Percentiles rank a stretch among this genome's conserved stretches.
phyloP scores from a whole-genome alignment of 2,329 filamentous ascomycete genomes.

The Cordyceps farinosa region DNA sequence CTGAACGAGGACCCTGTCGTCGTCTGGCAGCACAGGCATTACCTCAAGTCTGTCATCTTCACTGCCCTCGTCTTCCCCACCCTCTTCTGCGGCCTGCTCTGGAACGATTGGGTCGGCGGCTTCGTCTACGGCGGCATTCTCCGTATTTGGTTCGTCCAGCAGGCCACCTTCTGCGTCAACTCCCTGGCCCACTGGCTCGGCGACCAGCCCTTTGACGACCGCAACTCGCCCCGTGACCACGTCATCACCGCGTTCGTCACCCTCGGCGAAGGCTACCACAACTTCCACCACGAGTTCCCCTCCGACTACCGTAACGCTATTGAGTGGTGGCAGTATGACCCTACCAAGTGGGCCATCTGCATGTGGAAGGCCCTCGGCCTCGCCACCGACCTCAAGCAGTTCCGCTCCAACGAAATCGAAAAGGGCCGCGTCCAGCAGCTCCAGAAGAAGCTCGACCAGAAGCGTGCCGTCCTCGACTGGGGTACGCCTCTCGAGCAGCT shows the following conservation, averaged over 20 bases:
- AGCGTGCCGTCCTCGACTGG: constrained; percentile 80
- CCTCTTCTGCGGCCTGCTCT: constrained; percentile 70
- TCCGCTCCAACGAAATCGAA: constrained; percentile 88
- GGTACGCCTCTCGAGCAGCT: constrained; percentile 80
- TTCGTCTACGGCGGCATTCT: constrained; percentile 84
- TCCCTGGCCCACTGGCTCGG: constrained; percentile 87
- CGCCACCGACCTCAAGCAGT: constrained; percentile 84
- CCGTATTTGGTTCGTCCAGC: constrained; percentile 84
- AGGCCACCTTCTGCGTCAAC: constrained; percentile 92
- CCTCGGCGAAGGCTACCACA: constrained; percentile 87
- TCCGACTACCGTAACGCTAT: constrained; percentile 92
- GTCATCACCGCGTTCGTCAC: constrained; percentile 81
- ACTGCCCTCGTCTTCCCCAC: constrained; percentile 77
- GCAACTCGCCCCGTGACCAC: constrained; percentile 86
- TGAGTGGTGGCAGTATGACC: constrained; percentile 87
- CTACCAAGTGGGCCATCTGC: constrained; percentile 88
- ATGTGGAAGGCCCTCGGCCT: constrained; percentile 79
- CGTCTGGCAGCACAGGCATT: constrained; percentile 84
- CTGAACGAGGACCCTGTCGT: constrained; percentile 83
- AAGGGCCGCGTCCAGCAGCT: constrained; percentile 85
- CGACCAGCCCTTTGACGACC: constrained; percentile 89
- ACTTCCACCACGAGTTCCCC: constrained; percentile 94
- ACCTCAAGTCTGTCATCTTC: constrained; percentile 72
- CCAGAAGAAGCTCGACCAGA: constrained; percentile 91
- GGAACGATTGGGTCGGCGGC: constrained; percentile 78